Conservation (phyloP, 225 moss, liverwort and hornwort species). For the Bryum argenteum region DNA sequence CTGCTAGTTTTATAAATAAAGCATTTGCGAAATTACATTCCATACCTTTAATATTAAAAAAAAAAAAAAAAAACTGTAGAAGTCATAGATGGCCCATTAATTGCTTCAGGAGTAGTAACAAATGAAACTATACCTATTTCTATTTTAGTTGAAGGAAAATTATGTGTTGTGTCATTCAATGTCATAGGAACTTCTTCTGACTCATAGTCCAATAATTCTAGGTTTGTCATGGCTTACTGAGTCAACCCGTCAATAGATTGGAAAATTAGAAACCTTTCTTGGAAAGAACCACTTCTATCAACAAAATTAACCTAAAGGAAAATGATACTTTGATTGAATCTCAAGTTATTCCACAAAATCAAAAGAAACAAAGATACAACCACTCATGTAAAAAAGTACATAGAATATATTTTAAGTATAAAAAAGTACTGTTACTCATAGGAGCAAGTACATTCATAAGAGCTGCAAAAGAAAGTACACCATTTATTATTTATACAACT, state of each 20-base stretch:
- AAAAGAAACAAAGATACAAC: not conserved
- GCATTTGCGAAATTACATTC: not conserved
- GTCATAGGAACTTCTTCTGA: not conserved
- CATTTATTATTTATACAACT: not conserved
- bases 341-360: not conserved
- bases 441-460: not conserved
- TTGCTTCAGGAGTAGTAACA: not conserved
- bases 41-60: not conserved
- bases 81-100: not conserved
- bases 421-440: not conserved
- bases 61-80: not conserved
- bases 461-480: not conserved
- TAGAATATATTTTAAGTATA: not conserved
- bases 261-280: too few species aligned
- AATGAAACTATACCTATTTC: not conserved
- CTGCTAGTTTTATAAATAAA: not conserved
- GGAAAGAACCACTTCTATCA: not conserved
- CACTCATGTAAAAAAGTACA: not conserved
- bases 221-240: not conserved
- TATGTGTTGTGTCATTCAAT: not conserved
- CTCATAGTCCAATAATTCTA: not conserved
- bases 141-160: conserved; percentile 1
- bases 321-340: not conserved
- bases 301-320: not conserved
- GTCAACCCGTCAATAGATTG: not conserved